A percentile compares a stretch with the other conserved stretches of the same genome.
These are phyloP conservation scores for Primulina huaijiensis DNA, from an alignment of 257 asterid genomes.

Conservation along the genomic window DNA sequence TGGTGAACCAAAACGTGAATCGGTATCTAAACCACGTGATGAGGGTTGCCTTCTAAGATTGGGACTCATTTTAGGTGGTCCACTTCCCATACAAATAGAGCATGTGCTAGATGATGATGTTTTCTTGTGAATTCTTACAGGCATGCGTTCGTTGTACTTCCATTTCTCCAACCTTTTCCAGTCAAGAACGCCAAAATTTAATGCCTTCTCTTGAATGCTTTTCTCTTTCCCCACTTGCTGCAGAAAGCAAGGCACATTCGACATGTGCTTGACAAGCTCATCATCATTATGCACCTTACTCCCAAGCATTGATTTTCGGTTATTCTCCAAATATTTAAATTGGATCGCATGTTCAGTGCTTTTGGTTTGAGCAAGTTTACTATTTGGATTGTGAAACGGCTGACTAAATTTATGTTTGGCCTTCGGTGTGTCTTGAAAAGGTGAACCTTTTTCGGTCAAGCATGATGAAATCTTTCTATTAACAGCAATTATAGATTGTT, in stretches of 20 bases:
- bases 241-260: slow-evolving; percentile 80
- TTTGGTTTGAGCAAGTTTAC: slow-evolving; percentile 27
- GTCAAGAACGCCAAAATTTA: slow-evolving; percentile 92
- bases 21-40: slow-evolving; percentile 27
- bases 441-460: slow-evolving; percentile 24
- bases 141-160: slow-evolving; percentile 78
- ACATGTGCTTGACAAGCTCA: slow-evolving; percentile 92
- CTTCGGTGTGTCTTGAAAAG: slow-evolving; percentile 31
- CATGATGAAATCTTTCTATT: slow-evolving; percentile 32
- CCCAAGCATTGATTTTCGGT: slow-evolving; percentile 30
- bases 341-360: slow-evolving; percentile 28
- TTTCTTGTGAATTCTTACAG: slow-evolving; percentile 45
- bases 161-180: slow-evolving; percentile 86
- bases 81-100: slow-evolving; percentile 36
- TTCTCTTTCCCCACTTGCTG: slow-evolving; percentile 59
- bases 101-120: slow-evolving; percentile 32
- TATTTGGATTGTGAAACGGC: slow-evolving; percentile 32
- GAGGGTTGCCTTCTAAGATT: slow-evolving; percentile 38
- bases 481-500: slow-evolving; percentile 22
- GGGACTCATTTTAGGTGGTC: slow-evolving; percentile 37
- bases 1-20: slow-evolving; percentile 35
- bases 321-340: slow-evolving; percentile 33
- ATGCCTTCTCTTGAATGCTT: slow-evolving; percentile 70
- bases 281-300: slow-evolving; percentile 42
- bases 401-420: slow-evolving; percentile 40